These are phyloP conservation scores for Alternaria sp. DNA, from an alignment of 2,329 filamentous ascomycete species.

Conservation along the genomic window DNA sequence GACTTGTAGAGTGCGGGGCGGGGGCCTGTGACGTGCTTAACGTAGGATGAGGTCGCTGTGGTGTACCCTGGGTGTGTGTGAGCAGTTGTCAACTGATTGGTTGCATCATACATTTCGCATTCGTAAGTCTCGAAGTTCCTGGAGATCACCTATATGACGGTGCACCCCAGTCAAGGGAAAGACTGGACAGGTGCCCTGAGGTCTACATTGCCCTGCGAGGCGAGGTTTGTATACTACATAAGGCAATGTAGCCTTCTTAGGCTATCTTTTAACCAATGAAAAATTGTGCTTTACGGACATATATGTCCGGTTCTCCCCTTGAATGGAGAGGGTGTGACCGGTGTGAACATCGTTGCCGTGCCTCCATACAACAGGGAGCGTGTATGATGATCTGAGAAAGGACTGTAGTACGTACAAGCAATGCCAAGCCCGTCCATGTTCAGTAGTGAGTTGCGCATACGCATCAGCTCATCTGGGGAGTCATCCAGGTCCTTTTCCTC, in stretches of 20 bases:
- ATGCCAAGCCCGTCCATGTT: constrained; percentile 64
- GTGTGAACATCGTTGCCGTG: no score
- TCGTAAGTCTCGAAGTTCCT: accelerated
- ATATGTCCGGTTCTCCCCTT: not conserved
- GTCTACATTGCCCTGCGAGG: not conserved
- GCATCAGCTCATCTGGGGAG: constrained; percentile 52
- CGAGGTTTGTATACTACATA: not conserved
- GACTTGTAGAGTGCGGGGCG: constrained; percentile 61
- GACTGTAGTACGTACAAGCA: constrained; percentile 47
- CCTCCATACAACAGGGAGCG: not conserved
- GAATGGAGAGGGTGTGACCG: not conserved
- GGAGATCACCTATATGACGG: not conserved
- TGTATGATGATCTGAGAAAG: not conserved
- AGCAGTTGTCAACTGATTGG: not conserved
- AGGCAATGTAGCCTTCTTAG: not conserved
- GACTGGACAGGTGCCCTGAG: not conserved
- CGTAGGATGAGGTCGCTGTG: constrained; percentile 49
- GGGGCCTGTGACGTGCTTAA: constrained; percentile 44
- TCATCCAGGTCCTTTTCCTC: constrained; percentile 49
- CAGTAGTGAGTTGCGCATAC: constrained; percentile 58
- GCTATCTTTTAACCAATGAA: not conserved
- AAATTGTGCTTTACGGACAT: not conserved
- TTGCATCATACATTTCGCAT: not conserved
- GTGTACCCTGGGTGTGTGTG: constrained; percentile 52
- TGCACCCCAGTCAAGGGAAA: not conserved